A percentile compares a stretch with the other conserved stretches of the same genome.
Evolutionary conservation across 495 filamentous ascomycete species (phyloP).

Genomic region (Hypoxylon cercidicola): DNA sequence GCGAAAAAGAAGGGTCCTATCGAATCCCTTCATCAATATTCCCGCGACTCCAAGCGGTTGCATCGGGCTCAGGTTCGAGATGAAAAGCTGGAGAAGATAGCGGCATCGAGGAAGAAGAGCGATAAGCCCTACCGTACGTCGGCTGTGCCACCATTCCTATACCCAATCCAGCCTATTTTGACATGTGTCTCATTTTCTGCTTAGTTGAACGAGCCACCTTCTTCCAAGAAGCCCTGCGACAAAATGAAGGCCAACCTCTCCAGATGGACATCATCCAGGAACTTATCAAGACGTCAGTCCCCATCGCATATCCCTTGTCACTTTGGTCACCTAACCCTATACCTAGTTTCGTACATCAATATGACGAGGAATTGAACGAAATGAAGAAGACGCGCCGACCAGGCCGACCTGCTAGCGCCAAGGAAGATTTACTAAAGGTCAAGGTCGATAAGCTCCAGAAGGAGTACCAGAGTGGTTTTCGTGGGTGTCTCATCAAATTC

Average conservation of each 20-base stretch:
- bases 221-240: conserved; percentile 70
- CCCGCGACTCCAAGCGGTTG: conserved; percentile 78
- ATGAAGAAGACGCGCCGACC: conserved; percentile 80
- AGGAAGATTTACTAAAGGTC: conserved; percentile 80
- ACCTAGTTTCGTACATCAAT: conserved; percentile 76
- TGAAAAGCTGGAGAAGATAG: conserved; percentile 76
- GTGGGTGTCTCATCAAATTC: conserved; percentile 50
- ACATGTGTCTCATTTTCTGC: conserved; percentile 3
- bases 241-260: conserved; percentile 65
- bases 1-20: conserved; percentile 77
- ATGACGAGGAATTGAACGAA: conserved; percentile 77
- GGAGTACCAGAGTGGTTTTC: conserved; percentile 87
- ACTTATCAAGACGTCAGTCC: conserved; percentile 69
- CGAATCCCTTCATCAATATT: conserved; percentile 81
- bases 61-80: conserved; percentile 78
- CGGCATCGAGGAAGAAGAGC: conserved; percentile 68
- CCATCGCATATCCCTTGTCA: not conserved
- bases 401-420: conserved; percentile 80
- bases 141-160: conserved; percentile 5
- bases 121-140: conserved; percentile 74
- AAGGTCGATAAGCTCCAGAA: conserved; percentile 75
- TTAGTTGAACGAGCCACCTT: conserved; percentile 77
- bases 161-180: not conserved
- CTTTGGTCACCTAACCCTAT: not conserved
- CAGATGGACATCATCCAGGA: conserved; percentile 66